Conservation (phyloP, 257 asterid genomes). For the Fraxinus americana region DNA sequence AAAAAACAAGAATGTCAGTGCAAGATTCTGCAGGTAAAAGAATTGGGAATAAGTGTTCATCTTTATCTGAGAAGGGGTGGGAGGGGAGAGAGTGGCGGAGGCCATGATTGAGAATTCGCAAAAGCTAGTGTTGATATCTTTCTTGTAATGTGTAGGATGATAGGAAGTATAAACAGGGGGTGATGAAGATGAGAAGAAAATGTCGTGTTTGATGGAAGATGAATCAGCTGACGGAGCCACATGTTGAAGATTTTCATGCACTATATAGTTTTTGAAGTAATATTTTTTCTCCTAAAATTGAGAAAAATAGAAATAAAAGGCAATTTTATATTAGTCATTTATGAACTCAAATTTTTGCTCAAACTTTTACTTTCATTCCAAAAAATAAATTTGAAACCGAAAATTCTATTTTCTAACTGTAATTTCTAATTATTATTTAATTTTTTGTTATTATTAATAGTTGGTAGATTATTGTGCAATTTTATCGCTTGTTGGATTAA, state of each 20-base stretch:
- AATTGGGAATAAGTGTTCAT: not conserved
- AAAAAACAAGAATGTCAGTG: not conserved
- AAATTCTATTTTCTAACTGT: too few species aligned
- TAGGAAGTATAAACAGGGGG: slow-evolving; percentile 22
- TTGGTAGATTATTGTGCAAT: too few species aligned
- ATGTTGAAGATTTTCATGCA: not conserved
- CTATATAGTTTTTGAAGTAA: not conserved
- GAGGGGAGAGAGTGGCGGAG: slow-evolving; percentile 56
- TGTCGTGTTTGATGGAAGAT: not conserved
- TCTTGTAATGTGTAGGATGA: not conserved
- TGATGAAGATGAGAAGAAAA: not conserved
- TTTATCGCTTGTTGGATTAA: too few species aligned
- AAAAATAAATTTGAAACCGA: too few species aligned
- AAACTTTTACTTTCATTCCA: too few species aligned
- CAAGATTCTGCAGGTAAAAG: not conserved
- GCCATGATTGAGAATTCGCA: slow-evolving; percentile 42
- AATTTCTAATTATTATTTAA: too few species aligned
- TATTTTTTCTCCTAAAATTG: not conserved
- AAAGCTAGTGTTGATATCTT: not conserved
- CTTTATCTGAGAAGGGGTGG: slow-evolving; percentile 57
- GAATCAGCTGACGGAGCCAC: not conserved
- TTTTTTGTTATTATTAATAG: too few species aligned
- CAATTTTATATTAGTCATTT: not conserved
- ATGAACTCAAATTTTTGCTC: too few species aligned
- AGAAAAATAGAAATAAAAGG: not conserved